Evolutionary conservation across 2,329 filamentous ascomycete species (phyloP).

Genomic region (Chaetothyriales sp.): DNA sequence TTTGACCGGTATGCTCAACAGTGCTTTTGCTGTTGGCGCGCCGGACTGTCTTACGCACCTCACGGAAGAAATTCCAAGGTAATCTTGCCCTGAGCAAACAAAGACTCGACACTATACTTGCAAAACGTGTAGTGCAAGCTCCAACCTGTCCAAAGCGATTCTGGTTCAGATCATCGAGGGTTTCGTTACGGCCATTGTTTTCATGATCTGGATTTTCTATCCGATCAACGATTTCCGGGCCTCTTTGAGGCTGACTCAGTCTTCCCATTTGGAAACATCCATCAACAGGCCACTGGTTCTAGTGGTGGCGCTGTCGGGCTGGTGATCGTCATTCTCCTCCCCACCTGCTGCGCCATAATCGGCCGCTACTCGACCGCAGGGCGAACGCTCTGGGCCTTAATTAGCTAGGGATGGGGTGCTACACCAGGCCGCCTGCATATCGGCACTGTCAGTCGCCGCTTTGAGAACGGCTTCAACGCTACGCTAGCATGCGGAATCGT

Average conservation of each 20-base stretch:
- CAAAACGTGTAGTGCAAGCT: slow-evolving; percentile 30
- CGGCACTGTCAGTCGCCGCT: slow-evolving; percentile 24
- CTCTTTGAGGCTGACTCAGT: slow-evolving; percentile 29
- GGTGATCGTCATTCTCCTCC: slow-evolving; percentile 40
- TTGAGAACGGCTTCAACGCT: slow-evolving; percentile 34
- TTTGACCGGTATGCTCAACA: slow-evolving; percentile 53
- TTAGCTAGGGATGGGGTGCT: slow-evolving; percentile 37
- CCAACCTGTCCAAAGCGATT: slow-evolving; percentile 38
- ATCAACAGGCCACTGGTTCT: slow-evolving; percentile 42
- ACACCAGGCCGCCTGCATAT: slow-evolving; percentile 31
- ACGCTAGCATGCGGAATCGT: slow-evolving; percentile 35
- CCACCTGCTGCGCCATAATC: slow-evolving; percentile 38
- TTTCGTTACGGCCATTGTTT: slow-evolving; percentile 34
- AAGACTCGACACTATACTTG: neutral
- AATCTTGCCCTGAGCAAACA: too few relatives aligned
- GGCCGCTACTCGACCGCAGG: slow-evolving; percentile 26
- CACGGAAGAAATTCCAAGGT: slow-evolving; percentile 50
- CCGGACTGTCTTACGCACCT: slow-evolving; percentile 53
- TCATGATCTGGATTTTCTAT: slow-evolving; percentile 39
- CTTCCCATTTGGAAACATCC: slow-evolving; percentile 56
- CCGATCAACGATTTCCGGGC: slow-evolving; percentile 32
- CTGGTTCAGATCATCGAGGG: slow-evolving; percentile 33
- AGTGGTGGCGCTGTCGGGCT: slow-evolving; percentile 38
- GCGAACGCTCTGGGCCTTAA: slow-evolving; percentile 23
- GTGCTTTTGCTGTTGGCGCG: slow-evolving; percentile 53